Conservation (phyloP, 805 yeast species). For the Yamadazyma endophytica region DNA sequence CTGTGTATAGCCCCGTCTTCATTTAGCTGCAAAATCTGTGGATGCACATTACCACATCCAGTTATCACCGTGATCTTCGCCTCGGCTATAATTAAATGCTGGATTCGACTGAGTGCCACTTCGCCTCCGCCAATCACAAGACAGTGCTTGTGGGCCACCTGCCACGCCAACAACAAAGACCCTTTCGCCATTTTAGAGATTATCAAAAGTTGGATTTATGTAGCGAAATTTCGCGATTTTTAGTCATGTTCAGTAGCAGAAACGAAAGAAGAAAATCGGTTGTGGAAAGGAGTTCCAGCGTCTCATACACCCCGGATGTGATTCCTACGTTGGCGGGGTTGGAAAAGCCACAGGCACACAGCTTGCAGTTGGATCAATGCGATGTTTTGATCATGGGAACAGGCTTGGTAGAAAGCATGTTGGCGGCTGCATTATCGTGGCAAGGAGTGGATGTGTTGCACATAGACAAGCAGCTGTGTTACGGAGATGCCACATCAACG, state of each 20-base stretch:
- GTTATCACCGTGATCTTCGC: slow-evolving; percentile 67
- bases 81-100: slow-evolving; percentile 63
- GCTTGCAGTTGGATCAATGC: slow-evolving; percentile 60
- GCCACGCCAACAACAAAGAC: slow-evolving; percentile 71
- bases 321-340: slow-evolving; percentile 75
- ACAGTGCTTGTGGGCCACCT: slow-evolving; percentile 60
- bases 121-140: slow-evolving; percentile 76
- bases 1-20: slow-evolving; percentile 38
- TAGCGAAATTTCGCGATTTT: too few species aligned
- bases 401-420: slow-evolving; percentile 79
- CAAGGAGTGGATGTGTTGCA: slow-evolving; percentile 95
- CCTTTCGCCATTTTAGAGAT: slow-evolving; percentile 32
- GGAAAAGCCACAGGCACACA: slow-evolving; percentile 64
- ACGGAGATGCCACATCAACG: slow-evolving; percentile 87
- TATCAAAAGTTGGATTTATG: too few species aligned
- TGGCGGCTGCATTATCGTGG: slow-evolving; percentile 96
- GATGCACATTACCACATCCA: slow-evolving; percentile 27
- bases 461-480: slow-evolving; percentile 76
- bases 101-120: slow-evolving; percentile 69
- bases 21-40: slow-evolving; percentile 21
- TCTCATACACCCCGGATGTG: slow-evolving; percentile 38
- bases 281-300: slow-evolving; percentile 45
- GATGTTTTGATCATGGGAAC: slow-evolving; percentile 93
- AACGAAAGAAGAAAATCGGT: slow-evolving; percentile 40
- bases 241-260: slow-evolving; percentile 8